A percentile compares a stretch with the other conserved stretches of the same genome.
These are phyloP conservation scores for Chloropicon primus DNA, from an alignment of 139 green algal genomes.

Conservation along the genomic window DNA sequence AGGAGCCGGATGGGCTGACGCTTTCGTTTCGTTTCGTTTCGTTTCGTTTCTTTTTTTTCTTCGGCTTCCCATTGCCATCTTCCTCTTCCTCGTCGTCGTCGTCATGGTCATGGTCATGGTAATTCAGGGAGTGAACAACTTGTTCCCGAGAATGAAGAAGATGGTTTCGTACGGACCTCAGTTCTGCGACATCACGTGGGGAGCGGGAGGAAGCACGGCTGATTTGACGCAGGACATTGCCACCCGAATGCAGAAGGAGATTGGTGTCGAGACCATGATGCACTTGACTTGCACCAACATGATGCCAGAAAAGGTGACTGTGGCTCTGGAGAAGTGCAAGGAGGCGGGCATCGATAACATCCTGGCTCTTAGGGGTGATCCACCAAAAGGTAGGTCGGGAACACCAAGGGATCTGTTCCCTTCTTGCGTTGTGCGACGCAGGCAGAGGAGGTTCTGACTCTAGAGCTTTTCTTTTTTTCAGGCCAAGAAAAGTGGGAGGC, in stretches of 20 bases:
- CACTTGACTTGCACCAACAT: conserved; percentile 99
- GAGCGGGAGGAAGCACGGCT: conserved; percentile 83
- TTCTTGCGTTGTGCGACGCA: too few relatives aligned
- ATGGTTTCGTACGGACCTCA: conserved; percentile 67
- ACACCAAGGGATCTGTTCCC: too few relatives aligned
- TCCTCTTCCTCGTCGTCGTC: neutral
- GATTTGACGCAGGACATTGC: conserved; percentile 93
- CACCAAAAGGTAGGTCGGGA: conserved; percentile 60
- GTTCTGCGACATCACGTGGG: conserved; percentile 98
- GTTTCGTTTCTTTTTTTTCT: too few relatives aligned
- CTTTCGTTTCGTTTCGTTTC: too few relatives aligned
- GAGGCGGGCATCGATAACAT: conserved; percentile 84
- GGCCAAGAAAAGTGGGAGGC: conserved; percentile 70
- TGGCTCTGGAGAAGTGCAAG: conserved; percentile 66
- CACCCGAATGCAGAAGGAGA: conserved; percentile 84
- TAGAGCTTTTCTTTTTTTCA: too few relatives aligned
- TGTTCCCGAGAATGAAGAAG: conserved; percentile 75
- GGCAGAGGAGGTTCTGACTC: too few relatives aligned
- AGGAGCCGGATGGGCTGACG: too few relatives aligned
- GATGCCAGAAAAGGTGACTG: conserved; percentile 69
- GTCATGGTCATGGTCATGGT: neutral
- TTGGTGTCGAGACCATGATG: conserved; percentile 97
- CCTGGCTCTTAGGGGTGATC: conserved; percentile 83
- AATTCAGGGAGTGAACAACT: conserved; percentile 74
- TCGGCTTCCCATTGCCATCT: neutral